Base-by-base conservation (phyloP, 768 basidiomycete species). In the Lactifluus volemus region DNA sequence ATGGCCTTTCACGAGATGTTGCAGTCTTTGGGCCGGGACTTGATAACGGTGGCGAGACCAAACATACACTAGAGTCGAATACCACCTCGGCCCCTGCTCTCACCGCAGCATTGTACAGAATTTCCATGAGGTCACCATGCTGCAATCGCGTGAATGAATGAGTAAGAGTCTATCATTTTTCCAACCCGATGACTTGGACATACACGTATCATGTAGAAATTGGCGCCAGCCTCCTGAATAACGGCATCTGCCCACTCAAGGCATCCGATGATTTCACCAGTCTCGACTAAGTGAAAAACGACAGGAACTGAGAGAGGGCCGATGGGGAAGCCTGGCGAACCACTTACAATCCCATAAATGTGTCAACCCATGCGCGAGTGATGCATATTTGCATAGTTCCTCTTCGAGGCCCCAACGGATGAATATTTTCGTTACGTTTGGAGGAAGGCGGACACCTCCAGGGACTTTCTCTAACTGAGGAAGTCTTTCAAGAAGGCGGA, bases 401-500 rank as follows among this genome's bases (percentile, higher is more conserved):
- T 60, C 65, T 5, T 47, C 63, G 14, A 66, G 65, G 15, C 65
- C 65, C 65, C 65, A 66, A 7, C 55, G 52, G 1, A 55, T 38
- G 12, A 66, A 63, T 42, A 66, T 60, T 42, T 64, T 66, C 4
- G 63, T 66, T 30, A 64, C 49, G 32, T 66, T 66, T 36, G 65
- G 65, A 1, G 63, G 42, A 29, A 66, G 17, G 15, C 63, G 59
- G 15, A 64, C 32, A 30, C 65, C 65, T 14, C 49, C 59, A 0
- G 42, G 29, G 2, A n/a, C 11, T 1, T 48, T 30, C 21, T 38
- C 34, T 0, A 60, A 44, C 5, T 12, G 25, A 1, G 42, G 6
- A 14, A 29, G 11, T 44, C n/a, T 56, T 32, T 66, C 65, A 42
- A 66, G 59, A 32, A 66, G 48, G 29, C 65, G 65, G n/a, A 66